Evolutionary conservation across 306 rosid species (phyloP), one percentile per base, ranked within the genome.

Genomic region (Carpinus viminea): DNA sequence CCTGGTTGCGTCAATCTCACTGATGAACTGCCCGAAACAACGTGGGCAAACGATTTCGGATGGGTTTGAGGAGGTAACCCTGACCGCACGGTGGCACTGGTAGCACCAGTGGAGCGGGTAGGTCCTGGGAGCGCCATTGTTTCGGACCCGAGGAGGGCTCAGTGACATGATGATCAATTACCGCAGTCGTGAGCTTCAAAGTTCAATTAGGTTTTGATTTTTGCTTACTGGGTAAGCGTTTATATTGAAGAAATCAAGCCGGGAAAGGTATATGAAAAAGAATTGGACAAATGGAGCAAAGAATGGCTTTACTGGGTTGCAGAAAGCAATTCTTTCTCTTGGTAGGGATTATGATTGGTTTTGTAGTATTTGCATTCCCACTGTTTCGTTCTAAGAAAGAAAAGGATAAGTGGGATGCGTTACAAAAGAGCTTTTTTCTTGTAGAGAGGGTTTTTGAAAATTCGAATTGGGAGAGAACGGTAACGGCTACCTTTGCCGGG

Each of bases 71-170:
- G 86, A 52, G 74, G 84, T 80, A 13, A 85, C 47, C n/a, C 93
- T 80, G 70, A 91, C 91, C 26, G 56, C 59, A 20, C 88, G 87
- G 50, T 78, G 83, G 86, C 99, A 96, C 5, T 83, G 90, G 86
- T 85, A 86, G 94, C 99, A 96, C 93, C 93, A 93, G 75, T 90
- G 89, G 48, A 84, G 86, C 5, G 74, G 88, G 87, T 77, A 83
- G 68, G 78, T 80, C n/a, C 83, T 77, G 76, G 21, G 50, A 62
- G 62, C 20, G 51, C 26, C 31, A 45, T 70, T 46, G 80, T 34
- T 71, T 10, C 21, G 12, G 54, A 20, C 15, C 4, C 43, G n/a
- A 70, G 12, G 52, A 59, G 91, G 91, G 75, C 88, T 87, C 78
- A 82, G n/a, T 55, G 96, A 87, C 96, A 91, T 91, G 55, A 41